These are phyloP conservation scores for Nitzschia inconspicua DNA, from an alignment of 108 stramenopile genomes.

Conservation along the genomic window DNA sequence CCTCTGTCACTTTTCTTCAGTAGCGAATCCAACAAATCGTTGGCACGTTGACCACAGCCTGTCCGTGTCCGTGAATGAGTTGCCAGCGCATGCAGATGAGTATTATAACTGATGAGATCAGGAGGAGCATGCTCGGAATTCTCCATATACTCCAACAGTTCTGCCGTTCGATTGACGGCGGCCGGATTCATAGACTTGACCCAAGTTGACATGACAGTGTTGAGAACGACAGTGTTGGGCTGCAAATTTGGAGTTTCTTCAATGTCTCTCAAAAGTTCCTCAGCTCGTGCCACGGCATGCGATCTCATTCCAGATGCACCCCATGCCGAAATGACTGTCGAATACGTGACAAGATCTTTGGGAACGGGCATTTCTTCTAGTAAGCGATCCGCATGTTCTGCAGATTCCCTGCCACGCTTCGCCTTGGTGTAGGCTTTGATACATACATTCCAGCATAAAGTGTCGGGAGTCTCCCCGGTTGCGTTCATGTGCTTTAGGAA, in stretches of 20 bases:
- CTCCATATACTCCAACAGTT: conserved; percentile 33
- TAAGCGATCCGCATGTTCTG: conserved; percentile 44
- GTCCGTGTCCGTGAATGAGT: conserved; percentile 19
- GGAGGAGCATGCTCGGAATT: conserved; percentile 16
- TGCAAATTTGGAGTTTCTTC: conserved; percentile 25
- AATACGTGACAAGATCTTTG: conserved; percentile 40
- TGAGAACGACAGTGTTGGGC: conserved; percentile 34
- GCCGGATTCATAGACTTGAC: conserved; percentile 33
- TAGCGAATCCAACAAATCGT: conserved; percentile 23
- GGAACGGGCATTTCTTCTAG: conserved; percentile 34
- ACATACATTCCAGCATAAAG: conserved; percentile 41
- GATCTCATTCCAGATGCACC: conserved; percentile 33
- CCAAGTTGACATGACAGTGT: conserved; percentile 45
- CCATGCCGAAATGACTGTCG: conserved; percentile 42
- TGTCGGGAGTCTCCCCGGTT: conserved; percentile 32
- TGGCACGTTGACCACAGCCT: conserved; percentile 28
- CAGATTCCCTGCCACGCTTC: conserved; percentile 28
- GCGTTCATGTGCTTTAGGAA: conserved; percentile 34
- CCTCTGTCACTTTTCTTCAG: conserved; percentile 17
- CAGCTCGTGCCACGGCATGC: conserved; percentile 38
- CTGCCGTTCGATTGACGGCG: conserved; percentile 26
- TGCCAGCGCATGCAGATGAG: conserved; percentile 36
- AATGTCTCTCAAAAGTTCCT: conserved; percentile 35
- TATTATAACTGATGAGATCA: conserved; percentile 46
- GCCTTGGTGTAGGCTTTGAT: conserved; percentile 39